Evolutionary conservation across 345 rosid species (phyloP).

Genomic region (Mangifera indica): DNA sequence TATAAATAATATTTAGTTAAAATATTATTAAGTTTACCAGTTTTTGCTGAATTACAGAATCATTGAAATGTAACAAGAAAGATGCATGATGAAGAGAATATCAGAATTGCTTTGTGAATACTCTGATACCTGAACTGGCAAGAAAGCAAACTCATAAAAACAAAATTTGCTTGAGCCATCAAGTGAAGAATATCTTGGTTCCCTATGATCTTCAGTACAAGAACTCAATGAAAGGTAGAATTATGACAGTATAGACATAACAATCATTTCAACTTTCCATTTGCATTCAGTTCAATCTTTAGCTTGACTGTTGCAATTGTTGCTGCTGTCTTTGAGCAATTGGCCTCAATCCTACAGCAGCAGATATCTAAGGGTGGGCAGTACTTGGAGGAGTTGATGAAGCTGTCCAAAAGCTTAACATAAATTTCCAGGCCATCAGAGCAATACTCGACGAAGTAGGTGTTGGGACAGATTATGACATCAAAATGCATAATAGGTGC

Average conservation of each 20-base stretch:
- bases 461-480: too few species aligned
- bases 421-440: background rate
- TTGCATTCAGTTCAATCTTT: too few species aligned
- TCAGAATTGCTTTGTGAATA: background rate
- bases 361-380: background rate
- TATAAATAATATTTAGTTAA: too few species aligned
- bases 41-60: too few species aligned
- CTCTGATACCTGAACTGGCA: background rate
- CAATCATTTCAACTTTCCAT: background rate
- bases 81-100: background rate
- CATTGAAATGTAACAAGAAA: background rate
- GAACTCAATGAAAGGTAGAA: background rate
- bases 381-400: background rate
- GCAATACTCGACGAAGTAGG: constrained; percentile 14
- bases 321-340: background rate
- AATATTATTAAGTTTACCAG: too few species aligned
- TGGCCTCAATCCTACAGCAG: background rate
- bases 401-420: constrained; percentile 4
- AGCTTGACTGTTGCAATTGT: background rate
- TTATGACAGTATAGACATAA: background rate
- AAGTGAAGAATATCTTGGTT: too few species aligned
- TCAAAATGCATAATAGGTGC: too few species aligned
- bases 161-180: background rate
- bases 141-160: background rate
- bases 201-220: background rate